phyloP scores from a whole-genome alignment of 1,284 basidiomycete genomes.

The Cryptococcus sp. region DNA sequence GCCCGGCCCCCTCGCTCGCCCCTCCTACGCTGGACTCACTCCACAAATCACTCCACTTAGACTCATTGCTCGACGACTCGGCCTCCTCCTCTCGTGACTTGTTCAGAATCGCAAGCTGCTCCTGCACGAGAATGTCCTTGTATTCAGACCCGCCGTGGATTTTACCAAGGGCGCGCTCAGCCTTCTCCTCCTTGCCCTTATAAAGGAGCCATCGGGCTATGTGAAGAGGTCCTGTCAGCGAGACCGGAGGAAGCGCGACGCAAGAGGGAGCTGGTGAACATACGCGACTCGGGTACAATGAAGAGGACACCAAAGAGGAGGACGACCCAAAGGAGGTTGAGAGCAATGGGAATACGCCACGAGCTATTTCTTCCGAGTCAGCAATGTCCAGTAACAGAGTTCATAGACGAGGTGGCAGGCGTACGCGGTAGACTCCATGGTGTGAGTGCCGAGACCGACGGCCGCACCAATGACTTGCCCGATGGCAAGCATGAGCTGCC shows the following conservation, averaged over 20 bases:
- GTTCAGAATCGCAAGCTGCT: slow-evolving; percentile 45
- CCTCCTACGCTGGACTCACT: slow-evolving; percentile 30
- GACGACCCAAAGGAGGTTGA: slow-evolving; percentile 51
- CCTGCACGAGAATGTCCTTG: slow-evolving; percentile 43
- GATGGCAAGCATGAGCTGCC: slow-evolving; percentile 53
- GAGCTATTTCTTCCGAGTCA: slow-evolving; percentile 12
- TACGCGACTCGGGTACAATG: slow-evolving; percentile 46
- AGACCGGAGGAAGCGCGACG: not conserved
- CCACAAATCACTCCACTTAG: slow-evolving; percentile 48
- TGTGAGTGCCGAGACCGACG: slow-evolving; percentile 46
- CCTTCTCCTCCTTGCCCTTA: slow-evolving; percentile 49
- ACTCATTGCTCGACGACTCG: slow-evolving; percentile 39
- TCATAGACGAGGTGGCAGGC: not conserved
- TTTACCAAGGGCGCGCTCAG: slow-evolving; percentile 42
- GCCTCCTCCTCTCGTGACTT: slow-evolving; percentile 50
- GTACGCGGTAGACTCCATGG: slow-evolving; percentile 15
- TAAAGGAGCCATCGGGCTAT: slow-evolving; percentile 51
- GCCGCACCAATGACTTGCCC: slow-evolving; percentile 52
- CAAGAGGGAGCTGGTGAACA: not conserved
- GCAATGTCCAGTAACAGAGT: not conserved
- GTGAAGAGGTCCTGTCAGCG: slow-evolving; percentile 5
- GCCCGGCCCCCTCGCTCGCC: too few species aligned
- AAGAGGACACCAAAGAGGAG: slow-evolving; percentile 41
- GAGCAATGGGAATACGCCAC: slow-evolving; percentile 50
- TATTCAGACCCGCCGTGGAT: slow-evolving; percentile 51